phyloP scores from a whole-genome alignment of 768 basidiomycete species.

The Termitomyces titanicus region DNA sequence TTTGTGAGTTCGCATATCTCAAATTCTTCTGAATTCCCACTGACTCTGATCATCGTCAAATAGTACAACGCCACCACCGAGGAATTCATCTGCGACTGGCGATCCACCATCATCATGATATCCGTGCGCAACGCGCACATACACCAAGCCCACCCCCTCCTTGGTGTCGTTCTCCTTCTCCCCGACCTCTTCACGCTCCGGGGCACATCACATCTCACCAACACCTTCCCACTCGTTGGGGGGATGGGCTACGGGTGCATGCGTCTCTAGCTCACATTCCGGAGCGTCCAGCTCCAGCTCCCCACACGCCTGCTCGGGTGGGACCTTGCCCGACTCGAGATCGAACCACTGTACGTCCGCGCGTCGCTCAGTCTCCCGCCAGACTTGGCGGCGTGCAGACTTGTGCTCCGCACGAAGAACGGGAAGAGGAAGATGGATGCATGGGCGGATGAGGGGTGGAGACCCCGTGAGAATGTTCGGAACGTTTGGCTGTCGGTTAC shows the following conservation, averaged over 20 bases:
- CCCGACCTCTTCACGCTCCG: slow-evolving; percentile 38
- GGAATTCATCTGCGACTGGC: slow-evolving; percentile 63
- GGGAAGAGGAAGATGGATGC: slow-evolving; percentile 35
- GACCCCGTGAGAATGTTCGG: slow-evolving; percentile 20
- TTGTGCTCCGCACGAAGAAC: slow-evolving; percentile 35
- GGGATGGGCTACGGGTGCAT: slow-evolving; percentile 68
- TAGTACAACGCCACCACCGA: slow-evolving; percentile 66
- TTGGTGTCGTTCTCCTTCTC: slow-evolving; percentile 65
- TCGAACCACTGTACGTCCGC: slow-evolving; percentile 31
- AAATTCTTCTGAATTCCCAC: neutral
- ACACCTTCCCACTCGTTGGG: slow-evolving; percentile 61
- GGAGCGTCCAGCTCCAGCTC: slow-evolving; percentile 56
- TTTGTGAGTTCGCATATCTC: slow-evolving; percentile 28
- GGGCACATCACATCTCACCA: slow-evolving; percentile 47
- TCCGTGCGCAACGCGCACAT: slow-evolving; percentile 58
- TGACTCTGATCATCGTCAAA: neutral
- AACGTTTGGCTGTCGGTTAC: slow-evolving; percentile 36
- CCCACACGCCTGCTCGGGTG: slow-evolving; percentile 59
- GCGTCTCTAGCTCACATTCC: slow-evolving; percentile 64
- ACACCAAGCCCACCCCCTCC: slow-evolving; percentile 61
- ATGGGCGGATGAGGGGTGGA: slow-evolving; percentile 29
- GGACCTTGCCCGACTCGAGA: slow-evolving; percentile 67
- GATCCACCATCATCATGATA: slow-evolving; percentile 54
- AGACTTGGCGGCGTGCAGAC: slow-evolving; percentile 35
- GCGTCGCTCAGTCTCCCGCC: slow-evolving; percentile 23